Conservation (phyloP, 768 basidiomycete genomes). For the Amanita phalloides region DNA sequence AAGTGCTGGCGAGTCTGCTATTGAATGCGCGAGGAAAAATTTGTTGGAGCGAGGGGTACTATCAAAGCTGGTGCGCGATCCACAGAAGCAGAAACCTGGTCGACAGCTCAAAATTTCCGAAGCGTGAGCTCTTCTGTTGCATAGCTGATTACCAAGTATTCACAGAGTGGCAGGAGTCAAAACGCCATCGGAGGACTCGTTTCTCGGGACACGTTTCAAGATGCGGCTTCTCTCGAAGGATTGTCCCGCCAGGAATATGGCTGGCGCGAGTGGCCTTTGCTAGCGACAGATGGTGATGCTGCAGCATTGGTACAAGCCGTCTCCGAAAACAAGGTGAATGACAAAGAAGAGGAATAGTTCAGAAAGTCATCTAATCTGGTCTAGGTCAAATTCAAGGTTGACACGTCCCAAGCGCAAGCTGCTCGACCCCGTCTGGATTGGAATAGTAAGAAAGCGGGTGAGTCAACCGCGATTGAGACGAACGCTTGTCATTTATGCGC, state of each 20-base stretch:
- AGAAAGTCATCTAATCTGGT: neutral
- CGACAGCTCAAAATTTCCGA: slow-evolving; percentile 72
- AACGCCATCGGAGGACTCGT: slow-evolving; percentile 57
- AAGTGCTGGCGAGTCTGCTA: slow-evolving; percentile 41
- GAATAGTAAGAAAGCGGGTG: slow-evolving; percentile 87
- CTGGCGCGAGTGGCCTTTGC: slow-evolving; percentile 72
- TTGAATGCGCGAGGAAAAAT: slow-evolving; percentile 44
- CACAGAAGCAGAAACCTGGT: slow-evolving; percentile 55
- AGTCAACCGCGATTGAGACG: slow-evolving; percentile 8
- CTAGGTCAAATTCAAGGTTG: slow-evolving; percentile 66
- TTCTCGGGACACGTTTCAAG: slow-evolving; percentile 54
- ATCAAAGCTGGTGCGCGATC: slow-evolving; percentile 55
- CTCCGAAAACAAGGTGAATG: slow-evolving; percentile 62
- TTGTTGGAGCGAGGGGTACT: slow-evolving; percentile 58
- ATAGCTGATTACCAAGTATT: neutral
- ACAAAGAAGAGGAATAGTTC: slow-evolving; percentile 1
- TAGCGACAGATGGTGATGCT: slow-evolving; percentile 73
- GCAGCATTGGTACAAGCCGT: slow-evolving; percentile 69
- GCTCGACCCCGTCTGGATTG: slow-evolving; percentile 56
- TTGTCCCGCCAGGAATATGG: slow-evolving; percentile 35
- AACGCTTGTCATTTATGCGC: neutral
- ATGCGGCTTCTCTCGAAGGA: slow-evolving; percentile 57
- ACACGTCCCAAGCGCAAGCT: slow-evolving; percentile 47
- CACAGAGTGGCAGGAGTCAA: slow-evolving; percentile 39
- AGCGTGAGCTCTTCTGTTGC: slow-evolving; percentile 22